Evolutionary conservation across 1,139 yeast genomes (phyloP).

Genomic region (Pichia sp.): DNA sequence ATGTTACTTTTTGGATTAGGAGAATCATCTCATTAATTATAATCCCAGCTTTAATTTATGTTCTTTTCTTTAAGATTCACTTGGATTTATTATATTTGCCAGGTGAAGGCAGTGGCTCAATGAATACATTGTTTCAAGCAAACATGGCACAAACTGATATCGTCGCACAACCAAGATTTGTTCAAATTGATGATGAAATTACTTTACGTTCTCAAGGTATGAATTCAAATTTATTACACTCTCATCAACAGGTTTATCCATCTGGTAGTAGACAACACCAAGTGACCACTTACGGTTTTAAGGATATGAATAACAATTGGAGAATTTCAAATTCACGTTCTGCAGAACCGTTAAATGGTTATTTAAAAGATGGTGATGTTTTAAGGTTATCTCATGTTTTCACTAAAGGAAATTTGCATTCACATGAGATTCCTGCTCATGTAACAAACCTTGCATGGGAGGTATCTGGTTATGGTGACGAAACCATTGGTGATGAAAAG

Average conservation of each 20-base stretch:
- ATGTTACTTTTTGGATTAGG: slow-evolving; percentile 46
- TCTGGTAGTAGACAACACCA: slow-evolving; percentile 72
- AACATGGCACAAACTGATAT: slow-evolving; percentile 53
- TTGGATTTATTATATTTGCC: slow-evolving; percentile 67
- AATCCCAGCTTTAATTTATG: slow-evolving; percentile 67
- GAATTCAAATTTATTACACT: slow-evolving; percentile 64
- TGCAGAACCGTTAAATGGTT: slow-evolving; percentile 10
- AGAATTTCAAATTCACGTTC: slow-evolving; percentile 42
- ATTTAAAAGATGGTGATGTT: slow-evolving; percentile 43
- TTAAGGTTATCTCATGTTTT: slow-evolving; percentile 50
- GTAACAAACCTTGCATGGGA: slow-evolving; percentile 48
- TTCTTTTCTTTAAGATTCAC: slow-evolving; percentile 72
- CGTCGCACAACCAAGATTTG: slow-evolving; percentile 49
- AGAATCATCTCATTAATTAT: slow-evolving; percentile 64
- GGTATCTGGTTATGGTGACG: slow-evolving; percentile 63
- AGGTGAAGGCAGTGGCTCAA: slow-evolving; percentile 74
- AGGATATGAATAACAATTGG: slow-evolving; percentile 66
- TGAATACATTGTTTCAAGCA: slow-evolving; percentile 65
- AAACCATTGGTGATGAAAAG: slow-evolving; percentile 47
- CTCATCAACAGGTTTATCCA: slow-evolving; percentile 64
- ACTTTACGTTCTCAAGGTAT: slow-evolving; percentile 70
- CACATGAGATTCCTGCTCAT: slow-evolving; percentile 47
- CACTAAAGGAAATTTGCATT: slow-evolving; percentile 53
- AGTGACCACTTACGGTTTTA: slow-evolving; percentile 68
- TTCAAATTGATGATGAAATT: slow-evolving; percentile 55